Evolutionary conservation across 1,284 basidiomycete genomes (phyloP), one percentile per base, ranked within the genome.

Genomic region (Melampsora abietis-canadensis): DNA sequence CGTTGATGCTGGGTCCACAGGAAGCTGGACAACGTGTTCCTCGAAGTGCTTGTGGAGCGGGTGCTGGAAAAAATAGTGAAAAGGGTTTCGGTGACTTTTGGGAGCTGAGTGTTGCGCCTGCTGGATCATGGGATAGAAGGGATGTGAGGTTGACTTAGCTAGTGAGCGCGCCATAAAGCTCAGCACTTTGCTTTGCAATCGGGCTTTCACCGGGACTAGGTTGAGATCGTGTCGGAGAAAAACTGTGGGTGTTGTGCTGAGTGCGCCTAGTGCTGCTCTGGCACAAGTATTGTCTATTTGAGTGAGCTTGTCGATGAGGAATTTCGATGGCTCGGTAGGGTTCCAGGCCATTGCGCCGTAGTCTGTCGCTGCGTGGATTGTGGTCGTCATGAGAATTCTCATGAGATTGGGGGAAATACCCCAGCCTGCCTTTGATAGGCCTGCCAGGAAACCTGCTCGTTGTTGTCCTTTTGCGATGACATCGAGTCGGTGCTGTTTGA

Each of bases 401-500:
- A 21, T 19, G 4, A 27, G 59, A 3, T 60, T 24, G 59, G 30
- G 59, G 17, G 59, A 17, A 4, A 60, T 60, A 4, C 59, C 30
- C 59, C 27, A 34, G 4, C 62, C 24, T 2, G 62, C 7, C 12
- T 34, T 27, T 34, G 30, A 19, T 6, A 37, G 62, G 8, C 31
- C 27, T n/a, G n/a, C 14, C 7, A 68, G 12, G 24, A 27, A 37
- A 14, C 27, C 24, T 15, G 67, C 57, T 4, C 40, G 40, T 27
- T 69, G 57, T n/a, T 21, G n/a, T 7, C 40, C 27, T 61, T 19
- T 69, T 4, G 57, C 24, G 30, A 59, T n/a, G 12, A 57, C 37
- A 21, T 60, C 59, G 2, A 24, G 37, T 46, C 31, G 34, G 4
- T 61, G 68, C 8, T 17, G 54, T 40, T 70, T 70, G 34, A 70